Percentiles rank a stretch among this genome's conserved stretches.
These are phyloP conservation scores for Exutisphaerella laricina DNA, from an alignment of 2,329 filamentous ascomycete species.

Conservation along the genomic window DNA sequence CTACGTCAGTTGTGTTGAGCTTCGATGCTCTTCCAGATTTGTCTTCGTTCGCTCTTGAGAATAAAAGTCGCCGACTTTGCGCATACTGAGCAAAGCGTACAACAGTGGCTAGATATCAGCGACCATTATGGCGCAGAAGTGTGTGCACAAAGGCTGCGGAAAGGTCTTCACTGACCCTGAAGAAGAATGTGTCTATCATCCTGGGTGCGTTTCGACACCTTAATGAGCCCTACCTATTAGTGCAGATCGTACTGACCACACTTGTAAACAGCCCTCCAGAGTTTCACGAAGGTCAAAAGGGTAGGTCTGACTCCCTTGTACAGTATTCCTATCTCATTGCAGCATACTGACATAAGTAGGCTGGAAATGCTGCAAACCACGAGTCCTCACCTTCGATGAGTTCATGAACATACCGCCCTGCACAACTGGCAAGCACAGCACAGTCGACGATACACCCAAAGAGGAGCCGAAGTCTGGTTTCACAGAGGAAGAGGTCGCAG, in stretches of 20 bases:
- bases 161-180: conserved; percentile 77
- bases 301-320: conserved; percentile 46
- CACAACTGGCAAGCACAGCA: conserved; percentile 87
- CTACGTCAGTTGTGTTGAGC: not conserved
- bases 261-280: conserved; percentile 50
- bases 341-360: conserved; percentile 48
- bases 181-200: conserved; percentile 86
- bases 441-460: conserved; percentile 65
- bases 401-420: conserved; percentile 91
- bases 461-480: conserved; percentile 22
- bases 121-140: conserved; percentile 66
- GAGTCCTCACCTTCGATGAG: conserved; percentile 95
- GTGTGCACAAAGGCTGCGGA: conserved; percentile 92
- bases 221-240: conserved; percentile 9
- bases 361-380: conserved; percentile 98
- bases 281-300: conserved; percentile 98
- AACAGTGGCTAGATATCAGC: too few relatives aligned
- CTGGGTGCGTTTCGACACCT: conserved; percentile 19
- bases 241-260: conserved; percentile 12
- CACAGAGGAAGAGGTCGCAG: conserved; percentile 29
- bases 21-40: conserved; percentile 4
- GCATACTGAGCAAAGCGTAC: too few relatives aligned
- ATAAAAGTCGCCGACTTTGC: not conserved
- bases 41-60: conserved; percentile 1
- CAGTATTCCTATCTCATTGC: not conserved